Conservation (phyloP, 345 rosid genomes). For the Euphorbia tirucalli region DNA sequence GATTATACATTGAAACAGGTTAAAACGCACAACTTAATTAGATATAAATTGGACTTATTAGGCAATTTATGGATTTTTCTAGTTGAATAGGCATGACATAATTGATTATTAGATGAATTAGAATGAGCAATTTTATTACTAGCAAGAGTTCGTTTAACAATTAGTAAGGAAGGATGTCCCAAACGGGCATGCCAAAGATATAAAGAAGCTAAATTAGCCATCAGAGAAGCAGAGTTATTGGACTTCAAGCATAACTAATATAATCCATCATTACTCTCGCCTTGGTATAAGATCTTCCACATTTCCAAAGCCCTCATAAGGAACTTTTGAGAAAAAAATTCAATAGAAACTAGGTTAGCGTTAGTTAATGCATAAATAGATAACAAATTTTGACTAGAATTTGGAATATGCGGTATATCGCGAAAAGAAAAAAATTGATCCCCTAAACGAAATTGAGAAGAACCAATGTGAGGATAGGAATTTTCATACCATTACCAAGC, state of each 20-base stretch:
- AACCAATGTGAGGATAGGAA: not conserved
- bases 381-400: too few species aligned
- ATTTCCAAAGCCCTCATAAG: not conserved
- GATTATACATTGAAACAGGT: too few species aligned
- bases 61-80: conserved; percentile 6
- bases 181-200: not conserved
- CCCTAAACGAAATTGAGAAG: not conserved
- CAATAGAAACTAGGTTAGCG: too few species aligned
- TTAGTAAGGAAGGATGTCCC: not conserved
- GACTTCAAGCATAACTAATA: not conserved
- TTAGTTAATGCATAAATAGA: too few species aligned
- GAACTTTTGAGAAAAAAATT: too few species aligned
- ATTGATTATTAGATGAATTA: too few species aligned
- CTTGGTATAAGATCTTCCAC: not conserved
- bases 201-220: not conserved
- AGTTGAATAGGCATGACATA: not conserved
- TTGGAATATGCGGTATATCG: not conserved
- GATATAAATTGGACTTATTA: too few species aligned
- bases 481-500: not conserved
- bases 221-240: not conserved
- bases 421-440: not conserved
- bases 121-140: too few species aligned
- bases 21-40: too few species aligned
- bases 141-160: too few species aligned
- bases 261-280: not conserved